Base-by-base conservation (phyloP, 2,329 filamentous ascomycete species). In the Beauveria australis region DNA sequence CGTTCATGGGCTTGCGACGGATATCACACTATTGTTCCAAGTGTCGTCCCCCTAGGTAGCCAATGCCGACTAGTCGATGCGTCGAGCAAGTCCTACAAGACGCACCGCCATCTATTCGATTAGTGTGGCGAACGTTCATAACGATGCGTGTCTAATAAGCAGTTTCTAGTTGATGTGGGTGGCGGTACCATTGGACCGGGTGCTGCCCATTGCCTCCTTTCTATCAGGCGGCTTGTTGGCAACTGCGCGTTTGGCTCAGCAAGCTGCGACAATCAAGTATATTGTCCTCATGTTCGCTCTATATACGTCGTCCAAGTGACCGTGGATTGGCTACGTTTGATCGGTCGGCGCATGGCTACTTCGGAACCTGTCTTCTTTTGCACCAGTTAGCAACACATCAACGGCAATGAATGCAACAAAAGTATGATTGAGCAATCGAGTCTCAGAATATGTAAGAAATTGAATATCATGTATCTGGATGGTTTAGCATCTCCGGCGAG, bases 371-470 rank as follows among this genome's bases (percentile, higher is more conserved):
- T 72, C 68, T 59, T 41, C 5, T 55, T 51, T 47, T 53, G 33
- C 43, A 63, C 55, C 19, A 28, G 64, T 70, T 65, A 71, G 71
- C 61, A 59, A 54, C 57, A 75, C 53, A 53, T 48, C 40, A 24
- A 43, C 61, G 33, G 19, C 62, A 57, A 40, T 53, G 44, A 59
- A 54, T 55, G 44, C 52, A 58, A 61, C 60, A 69, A 71, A 68
- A 74, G 51, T 53, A 61, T 49, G 49, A 28, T 18, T 40, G n/a
- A 48, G 52, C 48, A 60, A 63, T 41, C 47, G 49, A 60, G 46
- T 63, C 65, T 96, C 92, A 96, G 92, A 91, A 96, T 96, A 96
- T 96, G 92, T 96, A 96, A 96, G 92, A 93, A 86, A 85, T 73
- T 73, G 78, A 92, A 90, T 95, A 89, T 96, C 92, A 96, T 80